Evolutionary conservation across 257 asterid species (phyloP).

Genomic region (Solanum bukasovii): DNA sequence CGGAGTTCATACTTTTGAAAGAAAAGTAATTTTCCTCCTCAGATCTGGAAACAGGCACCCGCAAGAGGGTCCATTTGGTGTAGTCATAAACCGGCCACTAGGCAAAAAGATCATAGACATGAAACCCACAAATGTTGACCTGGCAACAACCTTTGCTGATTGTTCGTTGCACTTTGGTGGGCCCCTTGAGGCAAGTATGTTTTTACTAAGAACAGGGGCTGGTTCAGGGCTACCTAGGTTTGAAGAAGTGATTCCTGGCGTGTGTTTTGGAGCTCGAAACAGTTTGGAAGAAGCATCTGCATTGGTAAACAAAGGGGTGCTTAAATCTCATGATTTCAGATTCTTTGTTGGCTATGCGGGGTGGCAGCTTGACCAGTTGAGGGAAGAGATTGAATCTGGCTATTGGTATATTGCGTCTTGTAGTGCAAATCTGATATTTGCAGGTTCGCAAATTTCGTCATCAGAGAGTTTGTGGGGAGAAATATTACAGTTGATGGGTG

Average conservation of each 20-base stretch:
- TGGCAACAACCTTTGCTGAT: slow-evolving; percentile 74
- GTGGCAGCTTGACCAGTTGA: slow-evolving; percentile 85
- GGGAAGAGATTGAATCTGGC: slow-evolving; percentile 64
- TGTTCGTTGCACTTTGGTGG: slow-evolving; percentile 89
- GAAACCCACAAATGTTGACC: slow-evolving; percentile 59
- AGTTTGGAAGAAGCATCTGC: slow-evolving; percentile 65
- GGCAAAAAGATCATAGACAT: slow-evolving; percentile 72
- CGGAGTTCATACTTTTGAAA: slow-evolving; percentile 73
- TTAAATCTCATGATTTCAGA: slow-evolving; percentile 65
- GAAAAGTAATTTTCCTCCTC: slow-evolving; percentile 82
- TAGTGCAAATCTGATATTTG: slow-evolving; percentile 62
- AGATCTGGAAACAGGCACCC: slow-evolving; percentile 81
- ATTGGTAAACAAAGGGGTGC: slow-evolving; percentile 56
- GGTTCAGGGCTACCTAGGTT: slow-evolving; percentile 35
- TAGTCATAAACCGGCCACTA: slow-evolving; percentile 75
- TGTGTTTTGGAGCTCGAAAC: slow-evolving; percentile 77
- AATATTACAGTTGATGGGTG: slow-evolving; percentile 91
- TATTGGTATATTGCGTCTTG: slow-evolving; percentile 92
- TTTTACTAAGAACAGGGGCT: slow-evolving; percentile 52
- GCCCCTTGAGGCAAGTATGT: slow-evolving; percentile 92
- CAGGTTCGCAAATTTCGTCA: slow-evolving; percentile 34
- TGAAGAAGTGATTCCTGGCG: slow-evolving; percentile 68
- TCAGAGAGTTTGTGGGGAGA: slow-evolving; percentile 80
- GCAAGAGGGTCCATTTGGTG: slow-evolving; percentile 85
- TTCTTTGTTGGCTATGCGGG: slow-evolving; percentile 93